Evolutionary conservation across 2,329 filamentous ascomycete genomes (phyloP).

Genomic region (Aspergillus jensenii): DNA sequence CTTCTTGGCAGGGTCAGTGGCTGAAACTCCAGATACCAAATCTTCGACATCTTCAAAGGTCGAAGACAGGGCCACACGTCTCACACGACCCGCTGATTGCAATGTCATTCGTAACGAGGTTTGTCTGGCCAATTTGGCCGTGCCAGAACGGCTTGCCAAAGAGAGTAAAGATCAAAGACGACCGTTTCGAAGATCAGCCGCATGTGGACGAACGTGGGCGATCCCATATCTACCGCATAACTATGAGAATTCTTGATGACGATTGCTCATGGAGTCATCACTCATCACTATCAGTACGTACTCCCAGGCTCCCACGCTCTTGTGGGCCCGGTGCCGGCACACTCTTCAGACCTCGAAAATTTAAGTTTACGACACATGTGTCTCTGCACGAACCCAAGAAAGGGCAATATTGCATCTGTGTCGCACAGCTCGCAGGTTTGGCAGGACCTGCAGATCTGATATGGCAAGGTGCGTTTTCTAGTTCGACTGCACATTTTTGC

Average conservation of each 20-base stretch:
- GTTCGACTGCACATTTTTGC: not conserved
- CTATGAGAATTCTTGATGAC: not conserved
- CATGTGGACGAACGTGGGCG: slow-evolving; percentile 22
- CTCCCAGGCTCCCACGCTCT: not conserved
- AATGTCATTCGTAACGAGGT: slow-evolving; percentile 9
- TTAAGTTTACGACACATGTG: not conserved
- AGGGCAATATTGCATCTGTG: slow-evolving; percentile 12
- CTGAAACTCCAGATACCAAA: slow-evolving; percentile 19
- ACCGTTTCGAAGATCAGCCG: slow-evolving; percentile 17
- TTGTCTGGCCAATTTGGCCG: slow-evolving; percentile 1
- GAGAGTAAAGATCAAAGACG: slow-evolving; percentile 6
- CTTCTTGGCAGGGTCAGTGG: slow-evolving; percentile 14
- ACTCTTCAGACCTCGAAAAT: not conserved
- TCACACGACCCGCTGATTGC: slow-evolving; percentile 1
- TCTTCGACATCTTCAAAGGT: slow-evolving; percentile 10
- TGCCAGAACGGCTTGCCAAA: not conserved
- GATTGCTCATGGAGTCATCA: not conserved
- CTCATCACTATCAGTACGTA: not conserved
- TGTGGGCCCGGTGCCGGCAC: not conserved
- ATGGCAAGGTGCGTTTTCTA: not conserved
- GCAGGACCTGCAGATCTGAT: not conserved
- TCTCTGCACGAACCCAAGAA: not conserved
- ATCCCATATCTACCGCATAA: slow-evolving; percentile 11
- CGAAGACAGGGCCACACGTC: not conserved
- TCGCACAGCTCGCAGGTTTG: not conserved